Evolutionary conservation across 768 basidiomycete species (phyloP).

Genomic region (Agrocybe praecox): DNA sequence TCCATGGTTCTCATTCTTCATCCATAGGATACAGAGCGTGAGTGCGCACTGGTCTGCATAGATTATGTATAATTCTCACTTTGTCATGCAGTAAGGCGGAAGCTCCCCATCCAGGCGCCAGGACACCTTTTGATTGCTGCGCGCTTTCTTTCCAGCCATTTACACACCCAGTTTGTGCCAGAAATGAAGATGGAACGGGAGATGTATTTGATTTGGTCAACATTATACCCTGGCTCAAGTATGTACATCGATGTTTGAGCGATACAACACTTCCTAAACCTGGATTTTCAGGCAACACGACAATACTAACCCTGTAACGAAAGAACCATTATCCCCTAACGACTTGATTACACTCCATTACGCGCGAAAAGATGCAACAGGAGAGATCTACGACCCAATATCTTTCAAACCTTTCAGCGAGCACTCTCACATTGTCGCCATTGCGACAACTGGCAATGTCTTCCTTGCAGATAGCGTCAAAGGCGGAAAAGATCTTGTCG

Average conservation of each 20-base stretch:
- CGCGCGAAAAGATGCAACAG: slow-evolving; percentile 77
- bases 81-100: slow-evolving; percentile 58
- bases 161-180: slow-evolving; percentile 83
- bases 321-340: slow-evolving; percentile 66
- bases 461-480: slow-evolving; percentile 91
- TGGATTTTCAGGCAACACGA: slow-evolving; percentile 67
- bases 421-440: slow-evolving; percentile 93
- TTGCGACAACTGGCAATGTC: slow-evolving; percentile 90
- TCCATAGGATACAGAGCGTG: slow-evolving; percentile 75
- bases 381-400: slow-evolving; percentile 93
- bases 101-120: slow-evolving; percentile 62
- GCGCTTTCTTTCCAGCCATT: slow-evolving; percentile 91
- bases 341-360: slow-evolving; percentile 84
- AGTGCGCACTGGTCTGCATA: slow-evolving; percentile 24
- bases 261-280: slow-evolving; percentile 1
- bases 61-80: slow-evolving; percentile 7
- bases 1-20: slow-evolving; percentile 80
- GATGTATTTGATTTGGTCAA: slow-evolving; percentile 87
- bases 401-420: slow-evolving; percentile 97
- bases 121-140: slow-evolving; percentile 89
- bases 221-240: slow-evolving; percentile 96
- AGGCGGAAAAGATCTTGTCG: slow-evolving; percentile 83
- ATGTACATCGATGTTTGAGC: slow-evolving; percentile 25
- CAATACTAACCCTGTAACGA: slow-evolving; percentile 78
- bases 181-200: slow-evolving; percentile 81